Percentiles rank a stretch among this genome's conserved stretches.
phyloP scores from a whole-genome alignment of 2,329 filamentous ascomycete genomes.

The Phialocephala subalpina region DNA sequence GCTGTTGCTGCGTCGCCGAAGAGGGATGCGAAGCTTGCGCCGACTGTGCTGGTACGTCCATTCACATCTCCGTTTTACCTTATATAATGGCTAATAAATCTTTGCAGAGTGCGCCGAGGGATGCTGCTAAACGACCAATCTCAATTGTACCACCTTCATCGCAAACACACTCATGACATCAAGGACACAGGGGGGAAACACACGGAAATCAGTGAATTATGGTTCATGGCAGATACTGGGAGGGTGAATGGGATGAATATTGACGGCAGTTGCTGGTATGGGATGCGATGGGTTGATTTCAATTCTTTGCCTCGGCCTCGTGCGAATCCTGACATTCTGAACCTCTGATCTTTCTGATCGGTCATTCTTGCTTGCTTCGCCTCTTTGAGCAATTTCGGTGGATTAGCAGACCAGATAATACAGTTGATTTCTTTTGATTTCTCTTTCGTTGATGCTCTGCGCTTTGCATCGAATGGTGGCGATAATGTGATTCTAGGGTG shows the following conservation, averaged over 20 bases:
- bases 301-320: background rate
- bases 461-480: background rate
- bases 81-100: conserved; percentile 22
- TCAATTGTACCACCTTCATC: conserved; percentile 7
- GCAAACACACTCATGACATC: background rate
- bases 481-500: background rate
- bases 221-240: background rate
- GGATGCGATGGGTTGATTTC: conserved; percentile 4
- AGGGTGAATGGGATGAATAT: background rate
- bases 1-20: conserved; percentile 60
- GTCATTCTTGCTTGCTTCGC: conserved; percentile 3
- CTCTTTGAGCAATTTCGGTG: background rate
- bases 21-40: conserved; percentile 59
- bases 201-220: background rate
- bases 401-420: conserved; percentile 9
- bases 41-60: conserved; percentile 48
- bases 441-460: background rate
- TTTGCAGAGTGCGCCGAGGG: conserved; percentile 39
- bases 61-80: background rate
- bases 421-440: background rate
- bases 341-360: background rate
- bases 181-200: conserved; percentile 1
- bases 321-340: background rate
- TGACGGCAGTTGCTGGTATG: background rate
- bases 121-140: conserved; percentile 36